Base-by-base conservation (phyloP, 2,329 filamentous ascomycete species). In the Monilinia laxa region DNA sequence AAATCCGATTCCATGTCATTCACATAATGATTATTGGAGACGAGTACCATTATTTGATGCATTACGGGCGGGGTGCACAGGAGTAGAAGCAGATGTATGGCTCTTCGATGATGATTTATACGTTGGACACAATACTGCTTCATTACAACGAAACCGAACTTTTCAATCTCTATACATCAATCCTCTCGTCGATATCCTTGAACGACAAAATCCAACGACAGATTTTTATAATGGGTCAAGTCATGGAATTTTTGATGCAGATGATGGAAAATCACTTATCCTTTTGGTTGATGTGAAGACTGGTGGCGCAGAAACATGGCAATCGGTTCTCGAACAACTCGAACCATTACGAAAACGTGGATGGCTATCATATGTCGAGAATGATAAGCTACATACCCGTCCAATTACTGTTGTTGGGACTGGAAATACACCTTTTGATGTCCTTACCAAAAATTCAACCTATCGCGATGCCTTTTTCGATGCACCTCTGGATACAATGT, bases 281-380 rank as follows among this genome's bases (percentile, higher is more conserved):
- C 80, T 93, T 4, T 81, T 92, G 5, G 81, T 93, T 40, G 90
- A 93, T 75, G 79, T 92, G 74, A 93, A 93, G 77, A 87, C 82
- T 2, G 75, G 81, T 35, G 84, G 83, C 1, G 73, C 76, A 4
- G 76, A 79, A 28, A 85, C 83, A 1, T 87, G 84, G 79, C 80
- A 80, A 0, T 76, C 81, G 58, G 81, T 89, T 0, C 70, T 84
- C 20, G 73, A 79, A 42, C 83, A 88, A 66, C 80, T 91, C 0
- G 78, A 85, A 65, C 83, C 87, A 2, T 79, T 92, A 9, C 81
- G 87, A 4, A 78, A 84, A 52, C 80, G 79, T 52, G 83, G 83
- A n/a, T 91, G 82, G 81, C 75, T 89, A 25, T 83, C 81, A 16
- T 81, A 78, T 68, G 82, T 84, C 63, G 78, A 84, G 31, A 80